Base-by-base conservation (phyloP, 2,329 filamentous ascomycete genomes). In the Colletotrichum magnum region DNA sequence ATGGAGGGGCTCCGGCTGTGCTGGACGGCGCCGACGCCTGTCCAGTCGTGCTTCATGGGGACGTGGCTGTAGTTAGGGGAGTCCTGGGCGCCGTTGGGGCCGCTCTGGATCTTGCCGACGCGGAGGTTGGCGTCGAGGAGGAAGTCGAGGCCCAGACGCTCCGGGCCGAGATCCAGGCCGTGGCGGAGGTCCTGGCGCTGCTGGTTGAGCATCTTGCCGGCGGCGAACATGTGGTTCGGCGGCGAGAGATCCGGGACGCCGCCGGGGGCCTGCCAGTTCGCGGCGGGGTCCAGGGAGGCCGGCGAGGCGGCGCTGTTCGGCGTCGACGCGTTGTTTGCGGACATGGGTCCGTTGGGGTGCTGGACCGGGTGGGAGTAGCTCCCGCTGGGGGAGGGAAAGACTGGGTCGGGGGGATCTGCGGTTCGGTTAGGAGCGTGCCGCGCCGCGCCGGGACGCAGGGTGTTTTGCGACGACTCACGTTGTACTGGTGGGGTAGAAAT, bases 121-220 rank as follows among this genome's bases (percentile, higher is more conserved):
- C 86, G 86, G 57, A 89, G 86, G 6, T 86, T 85, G 41, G 87
- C 81, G 68, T 91, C 89, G 1, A 95, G 84, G 2, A 96, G 83
- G 73, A 94, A 95, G 66, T 90, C 91, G 39, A 96, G 87, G 6
- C 90, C 91, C 9, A 95, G 84, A 54, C 90, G 87, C 75, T 95
- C 93, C 1, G 87, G 83, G 3, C 87, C 86, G 67, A 93, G 81
- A 47, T 92, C 87, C 1, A 92, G 77, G 47, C 86, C 86, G 65
- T 90, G 88, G 18, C 83, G 78, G 58, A 85, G 80, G 21, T 85
- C 83, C 36, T 85, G 81, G 6, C 83, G 82, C 73, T 87, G 87
- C 74, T 86, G 86, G 71, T 77, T 83, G 62, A 82, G 77, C 68
- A 76, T 68, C 64, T 74, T 79, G 65, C 71, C 74, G 59, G 80